A percentile compares a stretch with the other conserved stretches of the same genome.
These are phyloP conservation scores for Myriosclerotinia scirpicola DNA, from an alignment of 2,329 filamentous ascomycete species.

Conservation along the genomic window DNA sequence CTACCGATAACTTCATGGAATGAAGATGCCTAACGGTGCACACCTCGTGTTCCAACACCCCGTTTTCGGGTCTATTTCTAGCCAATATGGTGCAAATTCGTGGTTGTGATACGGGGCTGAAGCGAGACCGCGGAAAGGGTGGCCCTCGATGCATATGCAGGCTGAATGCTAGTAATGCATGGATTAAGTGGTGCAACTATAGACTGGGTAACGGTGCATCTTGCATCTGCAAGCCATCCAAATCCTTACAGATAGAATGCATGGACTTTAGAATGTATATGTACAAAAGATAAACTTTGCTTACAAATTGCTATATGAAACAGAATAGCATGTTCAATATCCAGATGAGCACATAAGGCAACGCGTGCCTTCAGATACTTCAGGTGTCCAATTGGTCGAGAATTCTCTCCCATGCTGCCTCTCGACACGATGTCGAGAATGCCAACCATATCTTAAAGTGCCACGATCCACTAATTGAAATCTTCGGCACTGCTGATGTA, in stretches of 20 bases:
- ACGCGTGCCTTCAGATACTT: not conserved
- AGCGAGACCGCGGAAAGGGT: conserved; percentile 11
- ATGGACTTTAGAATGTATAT: conserved; percentile 3
- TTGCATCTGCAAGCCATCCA: conserved; percentile 18
- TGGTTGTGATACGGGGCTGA: conserved; percentile 28
- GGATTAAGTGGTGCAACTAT: conserved; percentile 10
- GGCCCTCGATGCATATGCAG: conserved; percentile 22
- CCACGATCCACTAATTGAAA: not conserved
- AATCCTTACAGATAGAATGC: conserved; percentile 1
- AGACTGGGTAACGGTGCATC: conserved; percentile 19
- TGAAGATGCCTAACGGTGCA: conserved; percentile 28
- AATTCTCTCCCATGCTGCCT: not conserved
- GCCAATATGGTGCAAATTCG: conserved; percentile 29
- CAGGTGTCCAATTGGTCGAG: not conserved
- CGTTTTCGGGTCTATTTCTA: conserved; percentile 22
- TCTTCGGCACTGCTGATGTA: conserved; percentile 12
- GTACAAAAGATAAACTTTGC: conserved; percentile 3
- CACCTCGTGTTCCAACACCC: conserved; percentile 6
- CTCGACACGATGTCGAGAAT: not conserved
- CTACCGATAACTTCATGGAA: conserved; percentile 3
- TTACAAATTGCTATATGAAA: conserved; percentile 12
- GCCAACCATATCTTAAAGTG: conserved; percentile 1
- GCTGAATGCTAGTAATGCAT: conserved; percentile 9
- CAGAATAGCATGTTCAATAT: not conserved
- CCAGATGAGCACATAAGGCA: conserved; percentile 7